phyloP scores from a whole-genome alignment of 2,329 filamentous ascomycete species.

The Orbilia brochopaga region DNA sequence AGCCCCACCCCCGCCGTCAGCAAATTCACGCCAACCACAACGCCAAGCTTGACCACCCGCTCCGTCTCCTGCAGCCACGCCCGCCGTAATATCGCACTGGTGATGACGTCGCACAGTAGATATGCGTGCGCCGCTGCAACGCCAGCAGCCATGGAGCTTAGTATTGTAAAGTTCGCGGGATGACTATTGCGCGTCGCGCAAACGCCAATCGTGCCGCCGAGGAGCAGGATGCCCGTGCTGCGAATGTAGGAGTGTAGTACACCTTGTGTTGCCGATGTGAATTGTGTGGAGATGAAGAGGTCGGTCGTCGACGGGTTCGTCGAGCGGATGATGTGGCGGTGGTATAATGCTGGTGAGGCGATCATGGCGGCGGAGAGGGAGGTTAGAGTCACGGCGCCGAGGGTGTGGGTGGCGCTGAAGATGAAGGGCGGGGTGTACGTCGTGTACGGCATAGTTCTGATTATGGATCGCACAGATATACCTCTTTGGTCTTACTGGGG shows the following conservation, averaged over 20 bases:
- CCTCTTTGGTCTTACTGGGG: no score
- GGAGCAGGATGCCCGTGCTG: slow-evolving; percentile 36
- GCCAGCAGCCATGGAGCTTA: slow-evolving; percentile 24
- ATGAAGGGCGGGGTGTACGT: slow-evolving; percentile 43
- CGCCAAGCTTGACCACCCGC: slow-evolving; percentile 31
- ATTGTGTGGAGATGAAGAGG: slow-evolving; percentile 47
- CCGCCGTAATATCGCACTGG: slow-evolving; percentile 20
- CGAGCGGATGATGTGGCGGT: slow-evolving; percentile 47
- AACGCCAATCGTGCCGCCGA: slow-evolving; percentile 36
- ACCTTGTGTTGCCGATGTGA: slow-evolving; percentile 42
- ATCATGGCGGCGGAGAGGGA: slow-evolving; percentile 39
- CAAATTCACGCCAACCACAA: slow-evolving; percentile 32
- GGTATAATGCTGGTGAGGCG: slow-evolving; percentile 32
- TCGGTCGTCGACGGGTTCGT: slow-evolving; percentile 38
- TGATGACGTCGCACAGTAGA: slow-evolving; percentile 21
- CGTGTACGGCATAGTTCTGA: slow-evolving; percentile 3
- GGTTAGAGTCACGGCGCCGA: slow-evolving; percentile 34
- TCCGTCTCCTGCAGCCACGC: slow-evolving; percentile 45
- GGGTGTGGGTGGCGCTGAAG: slow-evolving; percentile 42
- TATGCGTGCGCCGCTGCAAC: slow-evolving; percentile 32
- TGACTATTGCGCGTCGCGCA: slow-evolving; percentile 30
- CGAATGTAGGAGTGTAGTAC: slow-evolving; percentile 37
- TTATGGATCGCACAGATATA: no score
- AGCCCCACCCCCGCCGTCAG: slow-evolving; percentile 25
- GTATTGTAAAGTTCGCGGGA: slow-evolving; percentile 24